Conservation (phyloP, 768 basidiomycete species). For the Cystofilobasidium capitatum region DNA sequence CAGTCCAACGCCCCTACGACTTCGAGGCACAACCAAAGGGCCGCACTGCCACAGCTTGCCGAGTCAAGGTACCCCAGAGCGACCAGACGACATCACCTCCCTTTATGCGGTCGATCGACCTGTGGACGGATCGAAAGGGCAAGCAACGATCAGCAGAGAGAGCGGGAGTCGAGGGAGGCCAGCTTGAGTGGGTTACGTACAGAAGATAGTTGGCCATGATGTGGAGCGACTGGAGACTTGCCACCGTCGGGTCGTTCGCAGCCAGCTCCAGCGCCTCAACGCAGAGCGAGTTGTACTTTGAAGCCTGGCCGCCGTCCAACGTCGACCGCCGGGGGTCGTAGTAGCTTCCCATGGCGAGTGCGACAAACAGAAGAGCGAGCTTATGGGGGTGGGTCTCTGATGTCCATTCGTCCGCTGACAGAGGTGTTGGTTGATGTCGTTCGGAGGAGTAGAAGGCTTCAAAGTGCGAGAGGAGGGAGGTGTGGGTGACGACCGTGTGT, state of each 20-base stretch:
- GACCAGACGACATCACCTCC: conserved; percentile 3
- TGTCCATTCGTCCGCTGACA: neutral
- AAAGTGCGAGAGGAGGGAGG: neutral
- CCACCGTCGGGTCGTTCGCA: conserved; percentile 4
- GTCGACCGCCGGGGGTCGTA: neutral
- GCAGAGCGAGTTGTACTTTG: neutral
- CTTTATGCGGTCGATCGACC: conserved; percentile 2
- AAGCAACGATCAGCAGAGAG: neutral
- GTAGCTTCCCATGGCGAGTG: conserved; percentile 7
- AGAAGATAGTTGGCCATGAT: conserved; percentile 13
- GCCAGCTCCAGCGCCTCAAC: conserved; percentile 1
- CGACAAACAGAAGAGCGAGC: conserved; percentile 8
- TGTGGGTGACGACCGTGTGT: conserved; percentile 1
- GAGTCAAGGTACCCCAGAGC: neutral
- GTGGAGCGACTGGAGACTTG: conserved; percentile 7
- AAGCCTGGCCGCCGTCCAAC: neutral
- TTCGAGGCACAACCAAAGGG: neutral
- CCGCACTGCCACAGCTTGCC: neutral
- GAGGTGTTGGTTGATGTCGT: no score
- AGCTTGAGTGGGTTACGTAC: no score
- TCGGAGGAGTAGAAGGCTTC: conserved; percentile 4
- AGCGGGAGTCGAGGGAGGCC: no score
- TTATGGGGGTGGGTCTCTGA: conserved; percentile 12
- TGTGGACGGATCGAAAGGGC: neutral
- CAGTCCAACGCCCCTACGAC: neutral